Conservation (phyloP, 352 stramenopile genomes). For the Phytophthora macrochlamydospora region DNA sequence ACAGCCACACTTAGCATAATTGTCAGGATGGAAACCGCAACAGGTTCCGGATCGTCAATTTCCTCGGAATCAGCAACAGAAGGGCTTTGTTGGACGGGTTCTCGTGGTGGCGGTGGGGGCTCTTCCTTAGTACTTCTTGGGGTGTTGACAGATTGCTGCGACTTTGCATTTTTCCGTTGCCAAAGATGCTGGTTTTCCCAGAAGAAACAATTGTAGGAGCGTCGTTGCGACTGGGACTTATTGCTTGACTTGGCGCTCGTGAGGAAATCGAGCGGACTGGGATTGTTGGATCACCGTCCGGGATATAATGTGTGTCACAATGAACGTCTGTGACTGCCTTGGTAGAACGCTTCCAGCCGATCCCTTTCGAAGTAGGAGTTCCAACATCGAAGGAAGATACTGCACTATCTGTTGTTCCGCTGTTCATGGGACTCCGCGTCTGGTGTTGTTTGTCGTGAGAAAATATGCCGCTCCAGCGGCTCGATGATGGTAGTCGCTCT, state of each 20-base stretch:
- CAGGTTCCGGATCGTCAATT: constrained; percentile 12
- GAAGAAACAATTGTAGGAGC: constrained; percentile 1
- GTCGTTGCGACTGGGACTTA: constrained; percentile 6
- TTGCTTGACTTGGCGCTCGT: constrained; percentile 1
- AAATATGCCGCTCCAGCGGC: constrained; percentile 45
- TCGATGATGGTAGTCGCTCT: constrained; percentile 27
- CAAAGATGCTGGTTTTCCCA: constrained; percentile 5
- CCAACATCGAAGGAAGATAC: constrained; percentile 3
- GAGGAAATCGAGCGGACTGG: constrained; percentile 17
- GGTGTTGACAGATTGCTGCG: constrained; percentile 3
- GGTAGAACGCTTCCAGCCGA: constrained; percentile 16
- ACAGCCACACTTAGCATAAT: constrained; percentile 43
- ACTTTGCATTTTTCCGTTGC: constrained; percentile 13
- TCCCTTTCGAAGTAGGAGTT: constrained; percentile 8
- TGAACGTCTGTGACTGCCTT: constrained; percentile 21
- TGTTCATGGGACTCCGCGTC: constrained; percentile 39
- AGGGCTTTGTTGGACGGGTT: constrained; percentile 7
- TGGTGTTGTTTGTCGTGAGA: constrained; percentile 36
- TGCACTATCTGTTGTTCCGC: constrained; percentile 12
- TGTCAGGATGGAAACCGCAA: constrained; percentile 23
- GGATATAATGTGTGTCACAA: constrained; percentile 4
- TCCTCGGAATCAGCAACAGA: neutral
- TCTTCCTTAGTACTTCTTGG: constrained; percentile 1
- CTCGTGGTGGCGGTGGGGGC: neutral
- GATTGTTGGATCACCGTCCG: constrained; percentile 7